phyloP scores from a whole-genome alignment of 306 rosid genomes.

The Gynostemma pentaphyllum region DNA sequence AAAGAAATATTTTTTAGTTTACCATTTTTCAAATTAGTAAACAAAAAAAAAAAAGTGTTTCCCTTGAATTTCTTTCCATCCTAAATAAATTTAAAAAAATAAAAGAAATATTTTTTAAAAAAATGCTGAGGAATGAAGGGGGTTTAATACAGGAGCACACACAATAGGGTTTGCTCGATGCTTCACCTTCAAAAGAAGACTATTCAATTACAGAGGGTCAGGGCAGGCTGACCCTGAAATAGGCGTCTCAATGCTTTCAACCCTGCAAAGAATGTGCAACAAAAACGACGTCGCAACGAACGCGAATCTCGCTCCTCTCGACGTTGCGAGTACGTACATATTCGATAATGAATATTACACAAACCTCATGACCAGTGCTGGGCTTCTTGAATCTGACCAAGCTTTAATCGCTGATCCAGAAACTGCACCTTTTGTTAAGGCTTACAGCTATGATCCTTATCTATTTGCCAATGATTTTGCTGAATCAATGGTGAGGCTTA shows the following conservation, averaged over 20 bases:
- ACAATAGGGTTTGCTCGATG: slow-evolving; percentile 69
- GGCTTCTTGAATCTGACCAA: slow-evolving; percentile 54
- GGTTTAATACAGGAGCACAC: slow-evolving; percentile 40
- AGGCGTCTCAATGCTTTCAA: slow-evolving; percentile 22
- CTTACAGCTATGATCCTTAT: slow-evolving; percentile 23
- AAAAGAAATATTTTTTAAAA: too few species aligned
- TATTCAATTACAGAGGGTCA: slow-evolving; percentile 41
- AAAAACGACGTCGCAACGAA: slow-evolving; percentile 20
- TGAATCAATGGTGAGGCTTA: slow-evolving; percentile 48
- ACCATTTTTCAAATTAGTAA: too few species aligned
- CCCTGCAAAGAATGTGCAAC: slow-evolving; percentile 30
- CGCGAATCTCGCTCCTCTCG: slow-evolving; percentile 50
- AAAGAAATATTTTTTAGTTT: too few species aligned
- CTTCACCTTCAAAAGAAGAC: slow-evolving; percentile 44
- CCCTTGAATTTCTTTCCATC: too few species aligned
- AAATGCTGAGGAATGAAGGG: neutral
- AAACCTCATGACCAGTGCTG: slow-evolving; percentile 22
- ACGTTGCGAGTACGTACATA: slow-evolving; percentile 11
- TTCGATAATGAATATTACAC: slow-evolving; percentile 50
- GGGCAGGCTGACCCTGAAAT: slow-evolving; percentile 55
- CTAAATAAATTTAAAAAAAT: too few species aligned
- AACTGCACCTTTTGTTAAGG: slow-evolving; percentile 26
- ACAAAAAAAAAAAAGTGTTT: too few species aligned
- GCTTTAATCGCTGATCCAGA: slow-evolving; percentile 27
- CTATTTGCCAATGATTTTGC: slow-evolving; percentile 44